Evolutionary conservation across 139 green algal species (phyloP).

Genomic region (Micractinium sp.): DNA sequence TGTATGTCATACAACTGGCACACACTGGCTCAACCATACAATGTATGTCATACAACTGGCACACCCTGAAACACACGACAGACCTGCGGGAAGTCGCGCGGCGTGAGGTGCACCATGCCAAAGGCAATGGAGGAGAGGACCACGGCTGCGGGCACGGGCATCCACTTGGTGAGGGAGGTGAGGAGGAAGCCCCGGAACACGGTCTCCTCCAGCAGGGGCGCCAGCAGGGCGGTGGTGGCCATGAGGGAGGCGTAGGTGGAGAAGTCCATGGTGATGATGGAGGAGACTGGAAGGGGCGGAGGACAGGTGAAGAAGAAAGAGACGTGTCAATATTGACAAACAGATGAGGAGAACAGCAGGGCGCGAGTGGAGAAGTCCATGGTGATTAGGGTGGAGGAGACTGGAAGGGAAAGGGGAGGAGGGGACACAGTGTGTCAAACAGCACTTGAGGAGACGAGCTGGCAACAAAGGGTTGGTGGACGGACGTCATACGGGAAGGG

Average conservation of each 20-base stretch:
- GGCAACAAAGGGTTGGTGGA: too few relatives aligned
- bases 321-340: background rate
- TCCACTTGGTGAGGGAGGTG: constrained; percentile 74
- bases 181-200: constrained; percentile 94
- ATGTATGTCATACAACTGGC: too few relatives aligned
- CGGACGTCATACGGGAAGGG: too few relatives aligned
- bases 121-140: constrained; percentile 71
- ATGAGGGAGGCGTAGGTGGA: constrained; percentile 70
- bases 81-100: constrained; percentile 72
- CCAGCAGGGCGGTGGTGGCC: constrained; percentile 67
- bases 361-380: constrained; percentile 70
- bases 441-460: too few relatives aligned
- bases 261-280: constrained; percentile 73
- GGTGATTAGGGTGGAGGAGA: constrained; percentile 74
- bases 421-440: too few relatives aligned
- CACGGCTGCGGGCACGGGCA: constrained; percentile 63
- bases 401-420: background rate
- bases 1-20: too few relatives aligned
- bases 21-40: too few relatives aligned
- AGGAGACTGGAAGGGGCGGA: constrained; percentile 50
- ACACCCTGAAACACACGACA: background rate
- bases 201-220: constrained; percentile 86
- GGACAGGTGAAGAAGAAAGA: background rate
- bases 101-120: constrained; percentile 77
- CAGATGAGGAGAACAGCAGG: background rate